phyloP scores from a whole-genome alignment of 345 rosid genomes.

The thale cress (Arabidopsis thaliana) region TAIR10.1 NC_003070.9:11270001-11270500 shows the following conservation, averaged over 20 bases:
- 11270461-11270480: constrained; percentile 98
- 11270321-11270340: not conserved
- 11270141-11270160: not conserved
- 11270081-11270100: not conserved
- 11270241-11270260: constrained; percentile 96
- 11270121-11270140: constrained; percentile 4
- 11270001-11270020: constrained; percentile 96
- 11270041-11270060: constrained; percentile 51
- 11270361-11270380: constrained; percentile 6
- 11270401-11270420: constrained; percentile 76
- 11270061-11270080: not conserved
- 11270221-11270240: constrained; percentile 73
- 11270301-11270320: constrained; percentile 58
- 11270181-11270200: constrained; percentile 46
- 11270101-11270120: constrained; percentile 2
- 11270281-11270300: constrained; percentile 99
- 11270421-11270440: constrained; percentile 83
- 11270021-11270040: constrained; percentile 89
- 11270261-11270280: constrained; percentile 97
- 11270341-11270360: constrained; percentile 2
- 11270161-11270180: constrained; percentile 13
- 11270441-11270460: constrained; percentile 73
- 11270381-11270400: constrained; percentile 23
- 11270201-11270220: constrained; percentile 92
- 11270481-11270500: constrained; percentile 91